phyloP scores from a whole-genome alignment of 345 rosid genomes.

The Angophora floribunda region DNA sequence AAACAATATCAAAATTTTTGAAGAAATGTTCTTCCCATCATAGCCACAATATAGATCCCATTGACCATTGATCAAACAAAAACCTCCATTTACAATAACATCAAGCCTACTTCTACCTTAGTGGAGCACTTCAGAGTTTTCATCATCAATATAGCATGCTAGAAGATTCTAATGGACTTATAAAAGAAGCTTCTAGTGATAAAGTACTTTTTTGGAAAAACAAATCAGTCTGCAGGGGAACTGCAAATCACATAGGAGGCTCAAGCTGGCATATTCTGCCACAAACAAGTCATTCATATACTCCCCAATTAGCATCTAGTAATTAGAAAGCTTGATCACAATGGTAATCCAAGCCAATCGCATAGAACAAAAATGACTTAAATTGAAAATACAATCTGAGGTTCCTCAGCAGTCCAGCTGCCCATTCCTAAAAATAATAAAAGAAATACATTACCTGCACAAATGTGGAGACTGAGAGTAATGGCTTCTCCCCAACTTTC shows the following conservation, averaged over 20 bases:
- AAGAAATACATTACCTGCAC: slow-evolving; percentile 40
- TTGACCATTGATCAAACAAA: neutral
- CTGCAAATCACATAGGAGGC: neutral
- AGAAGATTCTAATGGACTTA: neutral
- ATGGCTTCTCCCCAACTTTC: slow-evolving; percentile 90
- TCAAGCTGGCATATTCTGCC: neutral
- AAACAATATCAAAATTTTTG: neutral
- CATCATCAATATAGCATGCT: neutral
- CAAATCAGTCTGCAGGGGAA: neutral
- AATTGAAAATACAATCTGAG: neutral
- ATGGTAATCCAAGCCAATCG: neutral
- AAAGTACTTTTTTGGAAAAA: neutral
- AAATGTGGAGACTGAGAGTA: slow-evolving; percentile 75
- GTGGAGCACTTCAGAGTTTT: neutral
- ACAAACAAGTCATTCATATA: neutral
- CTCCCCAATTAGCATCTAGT: neutral
- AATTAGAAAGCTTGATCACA: neutral
- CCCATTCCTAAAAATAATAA: neutral
- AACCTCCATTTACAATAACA: neutral
- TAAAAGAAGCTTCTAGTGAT: neutral
- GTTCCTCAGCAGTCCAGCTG: neutral
- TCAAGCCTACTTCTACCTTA: neutral
- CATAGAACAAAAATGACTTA: neutral
- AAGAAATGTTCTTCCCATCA: neutral
- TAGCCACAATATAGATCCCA: neutral